A percentile compares a stretch with the other conserved stretches of the same genome.
Evolutionary conservation across 1,139 yeast species (phyloP).

Genomic region (Candida neerlandica): DNA sequence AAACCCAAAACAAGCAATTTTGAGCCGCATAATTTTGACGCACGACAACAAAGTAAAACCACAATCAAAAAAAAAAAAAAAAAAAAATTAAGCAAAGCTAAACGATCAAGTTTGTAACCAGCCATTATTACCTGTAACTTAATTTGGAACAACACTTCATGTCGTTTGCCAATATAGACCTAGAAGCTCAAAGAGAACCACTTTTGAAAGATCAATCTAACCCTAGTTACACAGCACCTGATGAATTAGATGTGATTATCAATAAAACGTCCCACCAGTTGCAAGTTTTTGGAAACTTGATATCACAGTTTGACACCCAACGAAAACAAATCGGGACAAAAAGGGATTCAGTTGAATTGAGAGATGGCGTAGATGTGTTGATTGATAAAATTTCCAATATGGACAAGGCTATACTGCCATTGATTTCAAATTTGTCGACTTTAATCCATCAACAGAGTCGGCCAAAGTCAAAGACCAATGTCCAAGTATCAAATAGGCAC

Average conservation of each 20-base stretch:
- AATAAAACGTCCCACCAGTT: slow-evolving; percentile 42
- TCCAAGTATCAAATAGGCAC: slow-evolving; percentile 38
- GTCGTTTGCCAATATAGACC: slow-evolving; percentile 64
- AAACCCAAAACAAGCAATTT: background rate
- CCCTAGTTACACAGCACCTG: slow-evolving; percentile 9
- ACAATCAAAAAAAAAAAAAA: background rate
- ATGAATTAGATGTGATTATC: slow-evolving; percentile 38
- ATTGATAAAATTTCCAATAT: slow-evolving; percentile 29
- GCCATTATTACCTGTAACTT: no score
- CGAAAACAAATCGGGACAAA: slow-evolving; percentile 56
- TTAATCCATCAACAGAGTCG: slow-evolving; percentile 27
- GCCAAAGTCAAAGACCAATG: slow-evolving; percentile 11
- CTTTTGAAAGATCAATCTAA: slow-evolving; percentile 10
- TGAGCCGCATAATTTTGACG: background rate
- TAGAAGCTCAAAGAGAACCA: slow-evolving; percentile 52
- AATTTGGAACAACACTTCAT: slow-evolving; percentile 24
- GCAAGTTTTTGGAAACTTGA: slow-evolving; percentile 51
- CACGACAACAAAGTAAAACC: no score
- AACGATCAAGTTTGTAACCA: no score
- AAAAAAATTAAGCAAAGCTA: background rate
- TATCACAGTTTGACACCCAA: slow-evolving; percentile 51
- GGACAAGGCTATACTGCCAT: slow-evolving; percentile 35
- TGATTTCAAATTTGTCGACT: slow-evolving; percentile 34
- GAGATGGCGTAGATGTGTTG: slow-evolving; percentile 42
- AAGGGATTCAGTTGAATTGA: slow-evolving; percentile 47